phyloP scores from a whole-genome alignment of 2,329 filamentous ascomycete species.

The Xylariaceae sp. region DNA sequence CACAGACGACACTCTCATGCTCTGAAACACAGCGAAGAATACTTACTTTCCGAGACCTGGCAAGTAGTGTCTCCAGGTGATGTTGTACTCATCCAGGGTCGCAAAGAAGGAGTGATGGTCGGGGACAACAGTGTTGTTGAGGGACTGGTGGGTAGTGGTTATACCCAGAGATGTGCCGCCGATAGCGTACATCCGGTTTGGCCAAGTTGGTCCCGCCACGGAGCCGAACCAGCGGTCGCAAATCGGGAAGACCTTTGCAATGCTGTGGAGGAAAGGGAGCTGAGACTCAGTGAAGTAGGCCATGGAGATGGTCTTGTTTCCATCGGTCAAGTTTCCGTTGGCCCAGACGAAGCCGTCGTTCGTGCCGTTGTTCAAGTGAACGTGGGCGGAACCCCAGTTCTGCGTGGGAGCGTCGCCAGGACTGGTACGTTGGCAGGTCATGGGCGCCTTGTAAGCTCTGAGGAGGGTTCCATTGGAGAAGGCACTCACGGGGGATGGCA shows the following conservation, averaged over 20 bases:
- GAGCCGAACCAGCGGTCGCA: background rate
- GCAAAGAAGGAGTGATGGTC: background rate
- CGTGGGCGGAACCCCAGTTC: background rate
- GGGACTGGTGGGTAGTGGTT: background rate
- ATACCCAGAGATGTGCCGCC: background rate
- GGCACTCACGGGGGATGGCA: background rate
- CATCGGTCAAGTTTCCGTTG: background rate
- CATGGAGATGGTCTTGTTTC: background rate
- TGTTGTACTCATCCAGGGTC: background rate
- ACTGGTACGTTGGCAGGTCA: background rate
- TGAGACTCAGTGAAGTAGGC: background rate
- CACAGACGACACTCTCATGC: background rate
- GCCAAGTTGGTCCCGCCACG: background rate
- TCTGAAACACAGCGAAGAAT: background rate
- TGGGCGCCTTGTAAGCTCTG: background rate
- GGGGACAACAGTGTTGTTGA: background rate
- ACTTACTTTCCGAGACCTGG: background rate
- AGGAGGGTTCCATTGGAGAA: background rate
- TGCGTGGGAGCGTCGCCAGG: background rate
- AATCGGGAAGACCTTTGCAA: background rate
- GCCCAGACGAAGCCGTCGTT: background rate
- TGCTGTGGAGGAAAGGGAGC: background rate
- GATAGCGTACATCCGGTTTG: background rate
- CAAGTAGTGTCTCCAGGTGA: background rate
- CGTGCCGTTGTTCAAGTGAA: background rate